Base-by-base conservation (phyloP, 306 rosid species). In the Castanea sativa region DNA sequence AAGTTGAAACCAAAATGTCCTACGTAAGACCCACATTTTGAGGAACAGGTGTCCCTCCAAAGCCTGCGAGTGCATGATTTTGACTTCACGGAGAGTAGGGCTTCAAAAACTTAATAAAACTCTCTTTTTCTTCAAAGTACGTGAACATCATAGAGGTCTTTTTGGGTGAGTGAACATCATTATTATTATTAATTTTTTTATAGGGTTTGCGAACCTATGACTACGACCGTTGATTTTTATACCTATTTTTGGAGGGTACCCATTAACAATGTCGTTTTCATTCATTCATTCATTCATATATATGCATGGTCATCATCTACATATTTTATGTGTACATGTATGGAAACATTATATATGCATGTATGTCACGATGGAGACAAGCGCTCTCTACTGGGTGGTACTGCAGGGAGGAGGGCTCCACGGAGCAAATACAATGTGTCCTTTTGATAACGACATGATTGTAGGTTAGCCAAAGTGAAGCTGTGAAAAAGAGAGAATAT, bases 341-440 rank as follows among this genome's bases (percentile, higher is more conserved):
- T 49, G 53, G 4, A 10, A 10, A 49, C 15, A 49, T 49, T 49
- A 12, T 49, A 12, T 49, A 3, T 41, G 45, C 20, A 16, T 55
- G n/a, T n/a, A 55, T 56, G 69, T 80, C 64, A 75, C 35, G 73
- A 57, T 49, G 18, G 64, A 80, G 84, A 80, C 79, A 80, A n/a
- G 63, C 72, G 20, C 70, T 74, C 60, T 33, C n/a, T 41, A 41
- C 45, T 41, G 45, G 45, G 15, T 3, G 53, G 53, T 49, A 49
- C 53, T 12, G 55, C 45, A 15, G 41, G 2, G 19, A 29, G 43
- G 52, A 21, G 43, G 58, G 79, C 7, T 79, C 79, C 70, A 68
- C 68, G 10, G 30, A 32, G 70, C 61, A 57, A 1, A 61, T 25
- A 18, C 72, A 57, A 43, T 73, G n/a, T 55, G 75, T 60, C 68